Conservation (phyloP, 495 filamentous ascomycete species). For the Daldinia concentrica region DNA sequence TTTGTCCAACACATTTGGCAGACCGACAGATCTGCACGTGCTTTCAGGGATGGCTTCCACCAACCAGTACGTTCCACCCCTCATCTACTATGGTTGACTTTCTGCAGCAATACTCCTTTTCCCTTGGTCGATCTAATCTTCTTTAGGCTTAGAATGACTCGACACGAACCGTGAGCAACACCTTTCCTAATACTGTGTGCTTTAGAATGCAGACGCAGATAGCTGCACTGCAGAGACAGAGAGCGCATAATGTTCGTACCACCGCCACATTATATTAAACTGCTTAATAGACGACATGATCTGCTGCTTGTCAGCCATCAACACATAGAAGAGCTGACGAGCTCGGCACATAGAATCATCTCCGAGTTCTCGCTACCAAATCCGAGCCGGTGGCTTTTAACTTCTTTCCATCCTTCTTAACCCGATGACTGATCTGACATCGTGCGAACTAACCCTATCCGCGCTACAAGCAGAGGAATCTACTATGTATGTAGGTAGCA, state of each 20-base stretch:
- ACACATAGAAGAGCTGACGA: conserved; percentile 25
- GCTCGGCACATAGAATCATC: conserved; percentile 36
- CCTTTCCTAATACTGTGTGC: conserved; percentile 24
- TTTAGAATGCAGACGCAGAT: conserved; percentile 17
- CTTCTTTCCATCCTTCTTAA: conserved; percentile 2
- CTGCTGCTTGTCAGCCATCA: conserved; percentile 22
- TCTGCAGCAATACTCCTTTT: conserved; percentile 30
- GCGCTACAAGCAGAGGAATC: conserved; percentile 11
- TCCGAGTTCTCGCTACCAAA: conserved; percentile 24
- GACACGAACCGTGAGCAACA: conserved; percentile 10
- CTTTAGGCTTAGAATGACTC: conserved; percentile 26
- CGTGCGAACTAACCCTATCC: background rate
- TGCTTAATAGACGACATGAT: conserved; percentile 6
- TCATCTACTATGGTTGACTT: conserved; percentile 30
- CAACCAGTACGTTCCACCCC: conserved; percentile 28
- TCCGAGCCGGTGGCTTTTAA: conserved; percentile 24
- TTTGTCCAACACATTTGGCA: conserved; percentile 45
- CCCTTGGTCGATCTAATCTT: conserved; percentile 25
- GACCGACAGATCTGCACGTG: conserved; percentile 46
- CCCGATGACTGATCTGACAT: conserved; percentile 18
- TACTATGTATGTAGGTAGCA: conserved; percentile 4
- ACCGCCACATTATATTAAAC: conserved; percentile 19
- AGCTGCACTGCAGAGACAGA: background rate
- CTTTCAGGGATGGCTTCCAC: conserved; percentile 38
- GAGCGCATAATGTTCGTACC: conserved; percentile 11